Evolutionary conservation across 2,329 filamentous ascomycete genomes (phyloP).

Genomic region (Alternaria incomplexa): DNA sequence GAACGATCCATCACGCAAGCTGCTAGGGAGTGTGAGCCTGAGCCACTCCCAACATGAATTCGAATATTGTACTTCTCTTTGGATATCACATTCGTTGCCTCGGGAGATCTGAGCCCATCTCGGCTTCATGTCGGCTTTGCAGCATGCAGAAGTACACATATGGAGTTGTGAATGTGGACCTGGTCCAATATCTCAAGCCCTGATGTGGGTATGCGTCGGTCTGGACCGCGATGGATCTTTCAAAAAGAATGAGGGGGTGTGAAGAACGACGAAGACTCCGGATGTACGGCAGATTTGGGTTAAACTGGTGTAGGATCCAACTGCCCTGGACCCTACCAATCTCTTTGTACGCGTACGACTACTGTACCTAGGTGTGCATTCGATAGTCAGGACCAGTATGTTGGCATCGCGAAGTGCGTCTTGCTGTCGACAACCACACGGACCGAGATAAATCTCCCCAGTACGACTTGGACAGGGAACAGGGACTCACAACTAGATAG

Average conservation of each 20-base stretch:
- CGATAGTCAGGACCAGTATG: neutral
- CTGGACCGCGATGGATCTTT: neutral
- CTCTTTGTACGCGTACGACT: neutral
- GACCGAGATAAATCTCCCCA: neutral
- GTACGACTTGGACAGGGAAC: neutral
- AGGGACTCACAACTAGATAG: neutral
- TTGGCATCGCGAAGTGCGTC: neutral
- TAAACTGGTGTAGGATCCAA: neutral
- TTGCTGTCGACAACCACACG: neutral
- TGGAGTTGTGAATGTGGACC: neutral
- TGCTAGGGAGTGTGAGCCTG: neutral
- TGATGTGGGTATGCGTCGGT: neutral
- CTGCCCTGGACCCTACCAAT: neutral
- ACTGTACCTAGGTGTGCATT: neutral
- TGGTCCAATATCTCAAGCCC: neutral
- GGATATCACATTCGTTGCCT: neutral
- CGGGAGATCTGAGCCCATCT: neutral
- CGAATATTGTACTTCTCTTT: neutral
- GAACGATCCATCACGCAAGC: neutral
- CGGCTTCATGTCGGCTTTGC: conserved; percentile 1
- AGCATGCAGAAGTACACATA: neutral
- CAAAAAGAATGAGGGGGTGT: neutral
- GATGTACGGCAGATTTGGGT: neutral
- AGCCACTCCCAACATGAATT: neutral
- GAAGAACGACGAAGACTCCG: neutral